A percentile compares a stretch with the other conserved stretches of the same genome.
phyloP scores from a whole-genome alignment of 495 filamentous ascomycete genomes.

The Tuber umbilicatum region DNA sequence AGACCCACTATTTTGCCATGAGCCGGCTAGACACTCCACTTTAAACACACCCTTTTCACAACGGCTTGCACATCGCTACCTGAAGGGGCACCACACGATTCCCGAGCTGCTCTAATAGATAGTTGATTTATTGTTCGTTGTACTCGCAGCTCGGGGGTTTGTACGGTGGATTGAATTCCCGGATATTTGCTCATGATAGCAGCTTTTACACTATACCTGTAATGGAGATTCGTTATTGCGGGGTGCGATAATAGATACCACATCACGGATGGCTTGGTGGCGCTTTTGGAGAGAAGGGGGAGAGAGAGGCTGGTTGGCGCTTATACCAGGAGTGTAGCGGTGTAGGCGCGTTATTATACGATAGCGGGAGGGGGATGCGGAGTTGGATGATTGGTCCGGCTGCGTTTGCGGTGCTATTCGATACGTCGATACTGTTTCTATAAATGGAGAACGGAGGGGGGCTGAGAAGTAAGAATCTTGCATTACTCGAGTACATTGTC shows the following conservation, averaged over 20 bases:
- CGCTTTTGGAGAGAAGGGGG: neutral
- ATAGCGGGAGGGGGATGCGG: neutral
- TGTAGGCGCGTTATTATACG: neutral
- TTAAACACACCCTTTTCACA: neutral
- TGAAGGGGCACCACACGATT: neutral
- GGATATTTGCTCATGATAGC: neutral
- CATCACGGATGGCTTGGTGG: neutral
- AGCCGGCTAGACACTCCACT: neutral
- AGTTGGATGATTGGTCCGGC: neutral
- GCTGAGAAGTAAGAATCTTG: neutral
- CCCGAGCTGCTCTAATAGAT: neutral
- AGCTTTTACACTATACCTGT: no score
- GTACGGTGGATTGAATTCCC: neutral
- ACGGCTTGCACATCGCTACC: neutral
- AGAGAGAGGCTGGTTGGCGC: neutral
- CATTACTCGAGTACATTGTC: neutral
- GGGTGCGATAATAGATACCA: neutral
- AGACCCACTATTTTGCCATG: neutral
- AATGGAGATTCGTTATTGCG: neutral
- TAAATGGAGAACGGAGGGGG: neutral
- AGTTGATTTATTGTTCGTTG: neutral
- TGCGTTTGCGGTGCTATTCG: neutral
- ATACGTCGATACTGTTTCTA: neutral
- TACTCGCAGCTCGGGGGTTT: neutral
- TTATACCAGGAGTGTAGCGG: neutral